Evolutionary conservation across 2,329 filamentous ascomycete genomes (phyloP), one percentile per base, ranked within the genome.

Genomic region (Botrytis porri): DNA sequence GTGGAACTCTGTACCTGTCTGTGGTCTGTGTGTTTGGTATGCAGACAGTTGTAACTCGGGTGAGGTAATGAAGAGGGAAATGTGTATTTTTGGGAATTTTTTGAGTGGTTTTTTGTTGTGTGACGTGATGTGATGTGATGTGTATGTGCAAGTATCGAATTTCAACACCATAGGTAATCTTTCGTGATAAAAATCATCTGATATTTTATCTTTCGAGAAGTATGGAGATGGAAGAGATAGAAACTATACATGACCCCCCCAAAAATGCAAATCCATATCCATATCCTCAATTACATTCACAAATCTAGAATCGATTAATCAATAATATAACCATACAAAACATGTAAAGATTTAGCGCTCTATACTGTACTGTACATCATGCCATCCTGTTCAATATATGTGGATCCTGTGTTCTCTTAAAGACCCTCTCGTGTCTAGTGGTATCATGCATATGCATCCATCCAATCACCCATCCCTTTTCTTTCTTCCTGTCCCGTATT

Each of bases 361-460:
- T 61, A 39, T 61, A n/a, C 59, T n/a, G 10, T 39, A 39, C 35
- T 61, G 22, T n/a, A 16, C 35, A 60, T 35, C 39, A 18, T n/a
- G 37, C 35, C 25, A 39, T 18, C 25, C 10, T 41, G 37, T 41
- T 41, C 60, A 39, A 41, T 9, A 41, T 20, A 32, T 22, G 18
- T 39, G 37, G n/a, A n/a, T 62, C 5, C 60, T 62, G 60, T 18
- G n/a, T n/a, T 39, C 60, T 62, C 14, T 25, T 25, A 12, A 57
- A 39, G 35, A 62, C 37, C n/a, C 12, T 59, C 7, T 62, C 35
- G 12, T 29, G 16, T 63, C 39, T 63, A 63, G 61, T 63, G 61
- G 61, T 63, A 63, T 63, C 61, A 39, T 63, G 37, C 37, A 63
- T 29, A 32, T 63, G 37, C 37, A 43, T 62, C 35, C n/a, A n/a